phyloP scores from a whole-genome alignment of 106 monocot genomes.

The Allium sativum region DNA sequence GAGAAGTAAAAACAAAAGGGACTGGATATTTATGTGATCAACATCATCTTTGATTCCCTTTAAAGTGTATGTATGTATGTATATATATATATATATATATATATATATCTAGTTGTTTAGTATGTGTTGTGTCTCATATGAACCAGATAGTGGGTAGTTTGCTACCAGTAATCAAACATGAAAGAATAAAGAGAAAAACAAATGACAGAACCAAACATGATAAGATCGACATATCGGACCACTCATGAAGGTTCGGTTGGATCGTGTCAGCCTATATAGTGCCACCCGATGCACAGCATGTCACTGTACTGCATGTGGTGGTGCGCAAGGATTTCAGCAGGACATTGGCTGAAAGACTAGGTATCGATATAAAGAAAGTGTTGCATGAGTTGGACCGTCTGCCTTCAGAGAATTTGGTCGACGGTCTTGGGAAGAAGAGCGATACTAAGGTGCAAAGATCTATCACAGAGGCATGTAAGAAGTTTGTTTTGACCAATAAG shows the following conservation, averaged over 20 bases:
- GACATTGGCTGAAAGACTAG: slow-evolving; percentile 70
- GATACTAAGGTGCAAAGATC: slow-evolving; percentile 29
- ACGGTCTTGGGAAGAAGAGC: slow-evolving; percentile 6
- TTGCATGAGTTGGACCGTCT: slow-evolving; percentile 54
- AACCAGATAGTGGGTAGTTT: no score
- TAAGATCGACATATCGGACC: slow-evolving; percentile 78
- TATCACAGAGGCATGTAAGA: slow-evolving; percentile 35
- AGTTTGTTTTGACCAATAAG: slow-evolving; percentile 47
- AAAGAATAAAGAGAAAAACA: no score
- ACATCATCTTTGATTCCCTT: no score
- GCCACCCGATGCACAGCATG: slow-evolving; percentile 82
- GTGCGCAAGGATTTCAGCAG: slow-evolving; percentile 88
- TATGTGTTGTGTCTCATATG: no score
- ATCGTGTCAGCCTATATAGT: slow-evolving; percentile 95
- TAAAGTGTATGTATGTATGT: no score
- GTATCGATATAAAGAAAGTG: slow-evolving; percentile 61
- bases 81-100: no score
- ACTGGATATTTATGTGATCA: no score
- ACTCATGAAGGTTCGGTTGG: slow-evolving; percentile 75
- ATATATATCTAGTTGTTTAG: no score
- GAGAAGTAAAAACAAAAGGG: no score
- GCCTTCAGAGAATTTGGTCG: slow-evolving; percentile 15
- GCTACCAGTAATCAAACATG: no score
- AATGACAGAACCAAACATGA: slow-evolving; percentile 53
- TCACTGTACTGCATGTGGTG: slow-evolving; percentile 80